A percentile compares a stretch with the other conserved stretches of the same genome.
phyloP scores from a whole-genome alignment of 202 grass and related monocot species.

The Bolboschoenoplectus hybrid region DNA sequence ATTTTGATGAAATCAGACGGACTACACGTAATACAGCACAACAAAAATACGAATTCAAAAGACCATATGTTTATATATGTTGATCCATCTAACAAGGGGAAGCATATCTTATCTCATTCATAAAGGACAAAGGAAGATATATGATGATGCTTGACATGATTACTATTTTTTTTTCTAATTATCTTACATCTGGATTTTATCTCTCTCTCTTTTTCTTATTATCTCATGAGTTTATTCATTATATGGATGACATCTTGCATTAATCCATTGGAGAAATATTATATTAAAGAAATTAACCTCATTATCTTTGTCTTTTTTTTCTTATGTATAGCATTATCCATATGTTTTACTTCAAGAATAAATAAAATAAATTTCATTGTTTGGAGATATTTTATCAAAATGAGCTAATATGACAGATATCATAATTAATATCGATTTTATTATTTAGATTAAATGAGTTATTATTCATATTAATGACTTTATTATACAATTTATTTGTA shows the following conservation, averaged over 20 bases:
- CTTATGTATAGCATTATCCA: neutral
- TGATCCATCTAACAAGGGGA: neutral
- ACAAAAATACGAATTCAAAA: too few species aligned
- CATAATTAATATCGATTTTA: too few species aligned
- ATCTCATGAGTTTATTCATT: neutral
- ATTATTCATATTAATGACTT: too few species aligned
- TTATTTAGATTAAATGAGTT: too few species aligned
- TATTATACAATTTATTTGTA: too few species aligned
- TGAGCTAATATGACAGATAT: too few species aligned
- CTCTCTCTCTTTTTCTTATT: neutral
- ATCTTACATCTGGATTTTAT: neutral
- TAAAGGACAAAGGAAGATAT: neutral
- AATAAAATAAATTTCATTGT: neutral
- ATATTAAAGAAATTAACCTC: too few species aligned
- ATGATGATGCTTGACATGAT: neutral
- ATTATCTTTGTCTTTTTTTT: too few species aligned
- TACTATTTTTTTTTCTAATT: neutral
- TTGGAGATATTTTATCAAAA: neutral
- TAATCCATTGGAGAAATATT: neutral
- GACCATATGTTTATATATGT: neutral
- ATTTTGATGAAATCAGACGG: too few species aligned
- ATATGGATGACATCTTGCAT: neutral
- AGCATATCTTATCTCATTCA: neutral
- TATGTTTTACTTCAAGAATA: neutral
- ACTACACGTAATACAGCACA: too few species aligned